Evolutionary conservation across 106 monocot species (phyloP), one percentile per base, ranked within the genome.

Genomic region (Amphibolis antarctica): DNA sequence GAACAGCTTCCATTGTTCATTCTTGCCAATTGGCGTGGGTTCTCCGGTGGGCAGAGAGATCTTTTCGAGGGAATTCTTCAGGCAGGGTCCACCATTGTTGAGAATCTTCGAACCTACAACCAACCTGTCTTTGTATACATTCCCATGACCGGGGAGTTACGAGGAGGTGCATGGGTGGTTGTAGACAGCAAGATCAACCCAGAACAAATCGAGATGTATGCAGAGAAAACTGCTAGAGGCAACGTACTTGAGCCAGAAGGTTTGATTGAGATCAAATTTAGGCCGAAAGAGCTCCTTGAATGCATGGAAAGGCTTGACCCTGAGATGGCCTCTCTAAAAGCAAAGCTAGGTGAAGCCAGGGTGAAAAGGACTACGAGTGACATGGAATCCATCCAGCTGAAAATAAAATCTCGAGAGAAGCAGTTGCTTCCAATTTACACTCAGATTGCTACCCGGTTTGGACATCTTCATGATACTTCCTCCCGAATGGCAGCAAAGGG

Each of bases 221-320:
- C 96, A 0, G 96, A 98, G 60, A 65, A 72, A 46, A 90, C 79
- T 1, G 96, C 96, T 0, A 98, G 79, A 61, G 96, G 96, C 14
- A 98, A 98, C 60, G 96, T 98, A 12, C 86, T 98, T 54, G 96
- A 98, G 64, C 96, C 96, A n/a, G 96, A 98, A 66, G 96, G 90
- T 22, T 78, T 85, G 80, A 82, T 98, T 45, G 96, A 98, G 80
- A 91, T 98, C 68, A 98, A 98, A 57, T 90, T 98, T 48, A 90
- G 90, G 64, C 50, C 78, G 24, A 98, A 71, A 42, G 96, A 98
- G 48, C 75, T 98, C 59, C 24, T 82, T 9, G 85, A 90, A 20
- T 98, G 96, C 76, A 98, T 98, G 96, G 71, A 78, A 19, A 72
- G 96, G 66, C 83, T 98, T 46, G 96, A 98, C 67, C 75, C 43